These are phyloP conservation scores for Parietaria judaica DNA, from an alignment of 306 rosid genomes.

Conservation along the genomic window DNA sequence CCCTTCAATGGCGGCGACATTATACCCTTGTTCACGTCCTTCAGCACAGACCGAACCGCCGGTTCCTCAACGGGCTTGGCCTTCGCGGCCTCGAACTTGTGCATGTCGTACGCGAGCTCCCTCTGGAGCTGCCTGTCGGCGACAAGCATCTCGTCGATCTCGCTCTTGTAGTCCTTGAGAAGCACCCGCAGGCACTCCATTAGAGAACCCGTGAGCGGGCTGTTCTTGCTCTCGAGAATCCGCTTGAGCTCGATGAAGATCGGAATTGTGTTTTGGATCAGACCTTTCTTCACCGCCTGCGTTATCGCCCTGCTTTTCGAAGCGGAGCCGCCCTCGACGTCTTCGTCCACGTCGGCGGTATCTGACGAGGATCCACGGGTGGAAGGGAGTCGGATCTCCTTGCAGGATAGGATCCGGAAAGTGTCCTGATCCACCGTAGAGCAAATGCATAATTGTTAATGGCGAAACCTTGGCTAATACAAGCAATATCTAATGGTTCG, in stretches of 20 bases:
- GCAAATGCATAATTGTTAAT: background rate
- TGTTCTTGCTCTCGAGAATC: conserved; percentile 71
- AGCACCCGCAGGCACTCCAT: conserved; percentile 87
- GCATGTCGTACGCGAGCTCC: conserved; percentile 78
- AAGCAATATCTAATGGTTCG: background rate
- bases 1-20: conserved; percentile 53
- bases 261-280: conserved; percentile 79
- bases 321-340: conserved; percentile 50
- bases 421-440: conserved; percentile 45
- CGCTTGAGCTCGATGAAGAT: conserved; percentile 88
- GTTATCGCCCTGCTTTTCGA: conserved; percentile 63
- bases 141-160: conserved; percentile 77
- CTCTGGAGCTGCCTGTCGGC: conserved; percentile 96
- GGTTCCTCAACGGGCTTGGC: conserved; percentile 65
- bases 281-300: conserved; percentile 70
- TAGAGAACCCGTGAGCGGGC: conserved; percentile 78
- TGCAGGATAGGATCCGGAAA: conserved; percentile 71
- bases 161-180: conserved; percentile 87
- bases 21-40: conserved; percentile 63
- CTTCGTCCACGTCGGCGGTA: conserved; percentile 65
- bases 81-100: conserved; percentile 64
- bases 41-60: conserved; percentile 70
- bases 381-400: conserved; percentile 68
- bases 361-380: conserved; percentile 51
- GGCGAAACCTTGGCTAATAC: background rate